Conservation (phyloP, 75 land plant genomes). For the Cryptomeria japonica region DNA sequence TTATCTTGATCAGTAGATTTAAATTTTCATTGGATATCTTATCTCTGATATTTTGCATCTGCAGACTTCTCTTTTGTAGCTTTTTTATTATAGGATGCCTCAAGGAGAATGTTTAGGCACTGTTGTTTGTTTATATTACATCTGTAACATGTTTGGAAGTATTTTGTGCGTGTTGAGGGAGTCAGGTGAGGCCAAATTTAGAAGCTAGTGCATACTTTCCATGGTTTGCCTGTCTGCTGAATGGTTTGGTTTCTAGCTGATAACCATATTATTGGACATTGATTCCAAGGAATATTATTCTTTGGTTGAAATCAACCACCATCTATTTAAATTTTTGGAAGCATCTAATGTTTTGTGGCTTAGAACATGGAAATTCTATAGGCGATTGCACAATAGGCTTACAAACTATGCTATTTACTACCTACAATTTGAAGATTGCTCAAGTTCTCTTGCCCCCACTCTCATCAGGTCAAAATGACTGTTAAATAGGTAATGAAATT, state of each 20-base stretch:
- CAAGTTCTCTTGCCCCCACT: not conserved
- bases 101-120: not conserved
- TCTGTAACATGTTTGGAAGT: not conserved
- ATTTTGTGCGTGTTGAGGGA: not conserved
- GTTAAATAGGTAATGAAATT: not conserved
- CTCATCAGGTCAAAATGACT: not conserved
- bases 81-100: not conserved
- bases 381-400: not conserved
- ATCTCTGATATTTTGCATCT: not conserved
- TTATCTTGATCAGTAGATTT: not conserved
- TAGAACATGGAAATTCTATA: not conserved
- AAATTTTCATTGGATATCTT: not conserved
- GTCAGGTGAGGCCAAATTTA: not conserved
- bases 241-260: not conserved
- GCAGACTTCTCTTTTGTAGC: too few relatives aligned
- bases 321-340: too few relatives aligned
- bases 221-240: not conserved
- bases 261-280: not conserved
- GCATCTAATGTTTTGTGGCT: not conserved
- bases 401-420: not conserved
- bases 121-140: not conserved
- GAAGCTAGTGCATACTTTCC: not conserved
- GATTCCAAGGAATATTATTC: not conserved
- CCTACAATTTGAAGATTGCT: not conserved
- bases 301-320: not conserved